Percentiles rank a stretch among this genome's conserved stretches.
Conservation (phyloP, 768 basidiomycete species). For the Mrakia gelida region DNA sequence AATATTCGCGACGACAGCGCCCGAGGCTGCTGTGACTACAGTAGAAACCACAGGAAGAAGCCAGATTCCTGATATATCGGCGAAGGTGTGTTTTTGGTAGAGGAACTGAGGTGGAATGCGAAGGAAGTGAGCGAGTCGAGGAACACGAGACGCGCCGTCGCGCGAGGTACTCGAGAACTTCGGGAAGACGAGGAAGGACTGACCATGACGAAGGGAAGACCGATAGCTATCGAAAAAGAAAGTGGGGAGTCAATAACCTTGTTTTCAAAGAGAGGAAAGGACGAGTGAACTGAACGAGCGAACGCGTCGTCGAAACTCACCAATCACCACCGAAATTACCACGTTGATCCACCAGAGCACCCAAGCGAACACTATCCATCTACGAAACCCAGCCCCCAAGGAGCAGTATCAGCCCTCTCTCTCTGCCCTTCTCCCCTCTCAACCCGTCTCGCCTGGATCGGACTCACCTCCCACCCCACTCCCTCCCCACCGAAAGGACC, state of each 20-base stretch:
- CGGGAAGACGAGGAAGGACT: neutral
- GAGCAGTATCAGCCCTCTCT: neutral
- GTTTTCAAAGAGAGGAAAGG: neutral
- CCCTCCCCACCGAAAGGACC: neutral
- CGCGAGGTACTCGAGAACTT: neutral
- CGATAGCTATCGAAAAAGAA: neutral
- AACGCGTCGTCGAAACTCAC: neutral
- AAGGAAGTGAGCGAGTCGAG: neutral
- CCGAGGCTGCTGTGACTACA: constrained; percentile 65
- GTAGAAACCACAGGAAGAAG: constrained; percentile 71
- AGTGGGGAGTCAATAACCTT: neutral
- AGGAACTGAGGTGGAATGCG: constrained; percentile 44
- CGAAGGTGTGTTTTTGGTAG: constrained; percentile 57
- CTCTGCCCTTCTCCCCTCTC: neutral
- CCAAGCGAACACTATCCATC: constrained; percentile 9
- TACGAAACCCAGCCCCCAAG: neutral
- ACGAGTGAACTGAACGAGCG: neutral
- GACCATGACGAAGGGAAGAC: constrained; percentile 13
- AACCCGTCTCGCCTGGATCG: neutral
- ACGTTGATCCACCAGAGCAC: constrained; percentile 28
- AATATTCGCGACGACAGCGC: constrained; percentile 56
- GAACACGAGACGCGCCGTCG: neutral
- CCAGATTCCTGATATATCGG: constrained; percentile 61
- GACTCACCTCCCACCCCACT: neutral
- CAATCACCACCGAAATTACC: constrained; percentile 4